Conservation (phyloP, 192 early-diverging fungal genomes). For the Coemansia biformis region DNA sequence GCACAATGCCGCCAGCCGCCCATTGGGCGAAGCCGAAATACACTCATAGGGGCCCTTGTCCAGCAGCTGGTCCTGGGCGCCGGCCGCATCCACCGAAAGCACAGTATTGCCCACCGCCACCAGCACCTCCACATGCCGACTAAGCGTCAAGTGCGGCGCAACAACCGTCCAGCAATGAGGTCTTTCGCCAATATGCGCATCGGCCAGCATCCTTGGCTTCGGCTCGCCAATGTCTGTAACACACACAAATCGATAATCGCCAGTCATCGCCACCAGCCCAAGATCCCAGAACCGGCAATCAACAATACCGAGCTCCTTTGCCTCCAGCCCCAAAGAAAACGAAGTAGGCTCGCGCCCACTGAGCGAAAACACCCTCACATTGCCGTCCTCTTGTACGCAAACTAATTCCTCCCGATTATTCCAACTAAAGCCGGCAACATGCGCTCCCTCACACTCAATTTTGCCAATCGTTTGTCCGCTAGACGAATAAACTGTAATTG, state of each 20-base stretch:
- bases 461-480: slow-evolving; percentile 79
- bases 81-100: slow-evolving; percentile 73
- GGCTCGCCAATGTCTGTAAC: slow-evolving; percentile 85
- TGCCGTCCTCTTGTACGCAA: slow-evolving; percentile 82
- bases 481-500: slow-evolving; percentile 79
- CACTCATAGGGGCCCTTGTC: slow-evolving; percentile 83
- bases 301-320: slow-evolving; percentile 71
- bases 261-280: slow-evolving; percentile 90
- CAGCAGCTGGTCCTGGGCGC: slow-evolving; percentile 73
- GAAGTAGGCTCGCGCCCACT: slow-evolving; percentile 62
- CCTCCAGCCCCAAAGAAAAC: slow-evolving; percentile 54
- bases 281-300: slow-evolving; percentile 85
- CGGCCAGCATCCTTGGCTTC: slow-evolving; percentile 68
- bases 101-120: slow-evolving; percentile 71
- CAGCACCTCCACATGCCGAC: slow-evolving; percentile 86
- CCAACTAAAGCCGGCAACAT: slow-evolving; percentile 92
- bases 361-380: slow-evolving; percentile 73
- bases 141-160: slow-evolving; percentile 79
- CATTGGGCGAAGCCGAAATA: slow-evolving; percentile 91
- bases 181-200: slow-evolving; percentile 58
- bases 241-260: slow-evolving; percentile 72
- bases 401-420: slow-evolving; percentile 79
- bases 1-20: slow-evolving; percentile 86
- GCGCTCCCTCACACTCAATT: slow-evolving; percentile 88
- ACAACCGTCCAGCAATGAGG: slow-evolving; percentile 87